Evolutionary conservation across 2,329 filamentous ascomycete genomes (phyloP).

Genomic region (Monilinia laxa): DNA sequence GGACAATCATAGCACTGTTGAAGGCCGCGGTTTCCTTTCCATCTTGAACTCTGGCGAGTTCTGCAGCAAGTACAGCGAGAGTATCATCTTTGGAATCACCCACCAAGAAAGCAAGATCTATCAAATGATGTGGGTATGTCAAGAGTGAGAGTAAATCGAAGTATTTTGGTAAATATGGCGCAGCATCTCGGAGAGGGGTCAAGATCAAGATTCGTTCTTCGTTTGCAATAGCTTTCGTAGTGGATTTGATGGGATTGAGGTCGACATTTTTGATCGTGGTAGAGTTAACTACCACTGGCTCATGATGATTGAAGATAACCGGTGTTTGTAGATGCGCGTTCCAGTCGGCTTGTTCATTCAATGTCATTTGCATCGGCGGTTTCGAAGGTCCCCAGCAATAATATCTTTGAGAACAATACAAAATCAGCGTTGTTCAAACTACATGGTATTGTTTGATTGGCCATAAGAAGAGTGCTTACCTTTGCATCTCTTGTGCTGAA

Average conservation of each 20-base stretch:
- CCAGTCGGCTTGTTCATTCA: slow-evolving; percentile 90
- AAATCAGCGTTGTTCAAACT: slow-evolving; percentile 11
- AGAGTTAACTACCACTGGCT: slow-evolving; percentile 79
- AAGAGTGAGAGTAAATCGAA: slow-evolving; percentile 89
- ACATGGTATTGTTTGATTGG: slow-evolving; percentile 1
- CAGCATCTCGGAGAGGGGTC: slow-evolving; percentile 88
- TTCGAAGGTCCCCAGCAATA: slow-evolving; percentile 96
- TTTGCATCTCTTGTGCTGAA: slow-evolving; percentile 85
- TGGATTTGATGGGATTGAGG: slow-evolving; percentile 82
- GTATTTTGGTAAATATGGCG: slow-evolving; percentile 78
- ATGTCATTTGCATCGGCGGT: slow-evolving; percentile 91
- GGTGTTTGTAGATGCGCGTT: slow-evolving; percentile 85
- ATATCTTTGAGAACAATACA: slow-evolving; percentile 59
- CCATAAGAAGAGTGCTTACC: slow-evolving; percentile 50
- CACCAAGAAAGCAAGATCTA: slow-evolving; percentile 92
- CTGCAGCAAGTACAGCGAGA: slow-evolving; percentile 76
- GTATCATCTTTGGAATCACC: slow-evolving; percentile 92
- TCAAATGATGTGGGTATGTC: slow-evolving; percentile 91
- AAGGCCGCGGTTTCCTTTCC: slow-evolving; percentile 72
- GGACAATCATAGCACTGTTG: slow-evolving; percentile 76
- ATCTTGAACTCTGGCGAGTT: slow-evolving; percentile 85
- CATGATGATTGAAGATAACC: slow-evolving; percentile 94
- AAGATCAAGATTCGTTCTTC: slow-evolving; percentile 87
- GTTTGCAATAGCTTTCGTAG: slow-evolving; percentile 73
- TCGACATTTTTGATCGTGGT: slow-evolving; percentile 76